Evolutionary conservation across 768 basidiomycete genomes (phyloP), one percentile per base, ranked within the genome.

Genomic region (Lyophyllum shimeji): DNA sequence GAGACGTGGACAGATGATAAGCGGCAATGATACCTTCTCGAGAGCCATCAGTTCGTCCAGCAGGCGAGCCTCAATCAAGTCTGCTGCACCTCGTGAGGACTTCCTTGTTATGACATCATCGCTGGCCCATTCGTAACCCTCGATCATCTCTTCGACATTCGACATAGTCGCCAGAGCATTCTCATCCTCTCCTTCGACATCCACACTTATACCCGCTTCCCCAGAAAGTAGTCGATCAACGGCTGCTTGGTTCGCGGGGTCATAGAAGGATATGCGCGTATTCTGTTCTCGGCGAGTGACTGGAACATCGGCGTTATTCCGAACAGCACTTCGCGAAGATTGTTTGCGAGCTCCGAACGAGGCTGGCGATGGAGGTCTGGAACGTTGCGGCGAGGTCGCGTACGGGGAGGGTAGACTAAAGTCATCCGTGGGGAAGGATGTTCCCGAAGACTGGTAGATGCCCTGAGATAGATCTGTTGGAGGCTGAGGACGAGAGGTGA

Each of bases 61-160:
- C 45, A 99, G 71, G 60, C 95, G 77, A 21, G 90, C 89, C 71
- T 98, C 94, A 58, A 98, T 95, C 62, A 95, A 80, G 67, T 98
- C 96, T 37, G 92, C 93, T 7, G 90, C 86, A 11, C 88, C 88
- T 63, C 82, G 79, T 17, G 79, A 77, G 51, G 82, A 80, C 65
- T 82, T 86, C 61, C 84, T 75, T 13, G 81, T 83, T 43, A 89
- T 76, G n/a, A 87, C 76, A 66, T 87, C 86, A 53, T 89, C 90
- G 58, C 86, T 88, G 3, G 92, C 87, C 95, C 95, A 98, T 69
- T 98, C 97, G 65, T 97, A 97, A 0, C 97, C 95, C 65, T 99
- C 97, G 23, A 99, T 79, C 93, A 99, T 95, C 69, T 99, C 97
- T 67, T 99, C 97, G 1, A 99, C 94, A 69, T 86, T 97, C 5